Base-by-base conservation (phyloP, 768 basidiomycete species). In the Naganishia kalamii region DNA sequence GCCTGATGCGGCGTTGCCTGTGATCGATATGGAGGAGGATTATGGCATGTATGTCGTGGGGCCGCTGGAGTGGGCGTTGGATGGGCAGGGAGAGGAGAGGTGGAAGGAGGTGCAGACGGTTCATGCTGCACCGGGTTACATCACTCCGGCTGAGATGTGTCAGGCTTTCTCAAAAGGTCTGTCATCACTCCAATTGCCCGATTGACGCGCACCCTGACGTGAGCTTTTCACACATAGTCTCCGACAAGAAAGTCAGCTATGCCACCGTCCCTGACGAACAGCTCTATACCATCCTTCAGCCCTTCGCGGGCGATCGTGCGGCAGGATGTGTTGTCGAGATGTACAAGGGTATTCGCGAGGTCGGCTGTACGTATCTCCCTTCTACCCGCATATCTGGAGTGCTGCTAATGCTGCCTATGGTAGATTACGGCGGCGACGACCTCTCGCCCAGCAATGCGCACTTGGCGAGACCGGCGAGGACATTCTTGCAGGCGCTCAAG, bases 1-100 rank as follows among this genome's bases (percentile, higher is more conserved):
- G 37, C 23, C 5, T 21, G 25, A 13, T 41, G n/a, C 17, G 13
- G 5, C 25, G 10, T n/a, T 41, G 41, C 57, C 57, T 21, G 40
- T 23, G 11, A 60, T 60, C 41, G 59, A 60, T n/a, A 60, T 60
- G 19, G 8, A 30, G 13, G 40, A 41, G 40, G 59, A 60, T 17
- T 60, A 60, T 40, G 59, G 59, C 2, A 11, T 41, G 40, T 60
- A 21, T 11, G 59, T 60, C 40, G 40, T 41, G 11, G 40, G 40
- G 40, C 40, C 40, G 40, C 19, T 41, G 40, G 40, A 41, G 35
- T 7, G 43, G 40, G 59, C 59, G 40, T 21, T 60, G 12, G 29
- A 35, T 25, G 59, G 40, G 21, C n/a, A 29, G n/a, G 40, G 40
- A 2, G 59, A 44, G 41, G 59, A 19, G 19, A 10, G 40, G 40